These are phyloP conservation scores for Kodamaea neixiangensis DNA, from an alignment of 805 yeast species.

Conservation along the genomic window DNA sequence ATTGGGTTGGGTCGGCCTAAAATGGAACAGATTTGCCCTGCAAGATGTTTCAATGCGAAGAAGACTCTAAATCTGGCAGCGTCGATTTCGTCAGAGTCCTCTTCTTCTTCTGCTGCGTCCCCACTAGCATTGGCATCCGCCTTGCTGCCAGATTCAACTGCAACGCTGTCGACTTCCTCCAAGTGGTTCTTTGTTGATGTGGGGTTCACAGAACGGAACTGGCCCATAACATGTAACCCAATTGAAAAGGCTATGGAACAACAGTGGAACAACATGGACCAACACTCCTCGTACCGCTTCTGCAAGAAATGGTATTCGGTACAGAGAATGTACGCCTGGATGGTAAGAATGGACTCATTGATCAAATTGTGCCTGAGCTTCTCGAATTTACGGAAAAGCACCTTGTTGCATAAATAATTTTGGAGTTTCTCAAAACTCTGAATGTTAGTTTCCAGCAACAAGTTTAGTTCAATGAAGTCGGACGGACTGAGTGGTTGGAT, in stretches of 20 bases:
- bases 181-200: slow-evolving; percentile 2
- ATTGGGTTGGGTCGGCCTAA: slow-evolving; percentile 59
- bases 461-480: slow-evolving; percentile 22
- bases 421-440: slow-evolving; percentile 22
- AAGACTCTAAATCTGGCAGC: slow-evolving; percentile 45
- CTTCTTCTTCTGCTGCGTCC: slow-evolving; percentile 24
- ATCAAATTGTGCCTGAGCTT: slow-evolving; percentile 48
- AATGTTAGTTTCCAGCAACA: slow-evolving; percentile 20
- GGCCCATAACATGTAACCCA: slow-evolving; percentile 50
- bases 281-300: slow-evolving; percentile 51
- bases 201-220: slow-evolving; percentile 18
- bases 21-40: slow-evolving; percentile 52
- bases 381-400: slow-evolving; percentile 43
- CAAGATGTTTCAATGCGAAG: slow-evolving; percentile 50
- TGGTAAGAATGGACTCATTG: slow-evolving; percentile 49
- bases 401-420: slow-evolving; percentile 19
- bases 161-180: background rate
- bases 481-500: slow-evolving; percentile 37
- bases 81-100: slow-evolving; percentile 25
- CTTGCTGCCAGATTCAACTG: background rate
- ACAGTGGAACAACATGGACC: slow-evolving; percentile 52
- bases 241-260: slow-evolving; percentile 53
- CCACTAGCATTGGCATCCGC: slow-evolving; percentile 6
- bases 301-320: slow-evolving; percentile 52
- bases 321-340: slow-evolving; percentile 51